phyloP scores from a whole-genome alignment of 495 filamentous ascomycete genomes.

The Penicillium turbatum region DNA sequence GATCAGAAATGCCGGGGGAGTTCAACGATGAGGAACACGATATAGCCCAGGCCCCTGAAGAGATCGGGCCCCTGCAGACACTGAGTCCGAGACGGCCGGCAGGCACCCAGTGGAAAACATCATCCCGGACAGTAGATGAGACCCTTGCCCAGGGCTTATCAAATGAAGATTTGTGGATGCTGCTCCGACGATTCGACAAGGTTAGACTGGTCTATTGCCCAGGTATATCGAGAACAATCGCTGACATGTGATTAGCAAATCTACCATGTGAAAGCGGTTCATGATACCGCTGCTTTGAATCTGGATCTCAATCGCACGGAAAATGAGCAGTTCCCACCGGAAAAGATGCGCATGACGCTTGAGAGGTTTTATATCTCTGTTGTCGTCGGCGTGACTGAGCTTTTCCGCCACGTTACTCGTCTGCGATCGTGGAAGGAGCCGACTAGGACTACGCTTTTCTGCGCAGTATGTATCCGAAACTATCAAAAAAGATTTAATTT shows the following conservation, averaged over 20 bases:
- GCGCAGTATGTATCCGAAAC: constrained; percentile 39
- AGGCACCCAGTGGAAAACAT: constrained; percentile 21
- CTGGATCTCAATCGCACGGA: constrained; percentile 80
- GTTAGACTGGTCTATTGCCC: constrained; percentile 31
- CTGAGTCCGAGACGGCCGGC: constrained; percentile 3
- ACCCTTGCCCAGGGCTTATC: constrained; percentile 47
- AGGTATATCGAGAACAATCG: not conserved
- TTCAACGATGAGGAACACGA: constrained; percentile 19
- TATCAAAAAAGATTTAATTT: not conserved
- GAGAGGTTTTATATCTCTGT: constrained; percentile 85
- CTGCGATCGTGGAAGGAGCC: constrained; percentile 78
- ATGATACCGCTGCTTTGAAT: constrained; percentile 48
- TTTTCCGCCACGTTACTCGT: constrained; percentile 69
- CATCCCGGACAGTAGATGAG: constrained; percentile 20
- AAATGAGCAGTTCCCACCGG: constrained; percentile 80
- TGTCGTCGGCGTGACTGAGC: constrained; percentile 59
- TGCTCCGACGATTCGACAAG: constrained; percentile 82
- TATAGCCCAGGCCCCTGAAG: constrained; percentile 2
- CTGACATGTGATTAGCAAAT: constrained; percentile 61
- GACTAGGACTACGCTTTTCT: constrained; percentile 63
- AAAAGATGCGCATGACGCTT: constrained; percentile 76
- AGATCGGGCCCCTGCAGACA: constrained; percentile 9
- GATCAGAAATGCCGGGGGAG: constrained; percentile 12
- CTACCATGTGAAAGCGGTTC: constrained; percentile 74
- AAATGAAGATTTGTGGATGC: constrained; percentile 83